These are phyloP conservation scores for Arthrobotrys megalospora DNA, from an alignment of 2,329 filamentous ascomycete species.

Conservation along the genomic window DNA sequence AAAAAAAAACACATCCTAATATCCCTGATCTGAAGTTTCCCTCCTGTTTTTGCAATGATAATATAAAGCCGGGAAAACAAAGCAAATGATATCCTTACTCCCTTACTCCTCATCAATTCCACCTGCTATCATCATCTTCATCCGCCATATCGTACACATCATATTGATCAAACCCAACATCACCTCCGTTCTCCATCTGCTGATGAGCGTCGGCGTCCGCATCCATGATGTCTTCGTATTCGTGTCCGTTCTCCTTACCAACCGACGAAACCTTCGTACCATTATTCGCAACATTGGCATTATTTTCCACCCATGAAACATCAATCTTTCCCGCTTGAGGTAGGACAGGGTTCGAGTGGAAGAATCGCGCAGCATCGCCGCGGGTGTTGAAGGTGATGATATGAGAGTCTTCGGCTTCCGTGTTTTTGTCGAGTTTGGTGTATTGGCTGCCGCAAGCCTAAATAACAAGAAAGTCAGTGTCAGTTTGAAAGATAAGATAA, in stretches of 20 bases:
- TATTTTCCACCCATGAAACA: constrained; percentile 47
- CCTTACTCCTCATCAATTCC: constrained; percentile 37
- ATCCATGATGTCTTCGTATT: constrained; percentile 35
- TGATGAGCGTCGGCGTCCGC: constrained; percentile 3
- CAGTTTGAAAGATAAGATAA: constrained; percentile 55
- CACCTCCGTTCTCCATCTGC: constrained; percentile 7
- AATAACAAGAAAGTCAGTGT: constrained; percentile 42
- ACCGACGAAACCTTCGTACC: not conserved
- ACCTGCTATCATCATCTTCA: constrained; percentile 46
- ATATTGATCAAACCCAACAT: constrained; percentile 35
- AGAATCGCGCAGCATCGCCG: constrained; percentile 53
- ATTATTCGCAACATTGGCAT: constrained; percentile 16
- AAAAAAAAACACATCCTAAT: constrained; percentile 5
- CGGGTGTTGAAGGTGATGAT: constrained; percentile 73
- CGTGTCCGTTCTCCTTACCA: constrained; percentile 1
- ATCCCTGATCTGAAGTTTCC: not conserved
- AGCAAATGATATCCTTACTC: constrained; percentile 1
- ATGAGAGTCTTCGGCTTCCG: constrained; percentile 64
- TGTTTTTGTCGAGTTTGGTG: constrained; percentile 62
- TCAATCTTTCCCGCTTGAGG: constrained; percentile 48
- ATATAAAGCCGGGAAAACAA: not conserved
- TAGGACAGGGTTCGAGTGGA: constrained; percentile 32
- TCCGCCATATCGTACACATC: constrained; percentile 61
- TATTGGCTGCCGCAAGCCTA: constrained; percentile 63
- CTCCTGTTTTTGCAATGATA: constrained; percentile 17